Evolutionary conservation across 768 basidiomycete species (phyloP).

Genomic region (Russula emetica): DNA sequence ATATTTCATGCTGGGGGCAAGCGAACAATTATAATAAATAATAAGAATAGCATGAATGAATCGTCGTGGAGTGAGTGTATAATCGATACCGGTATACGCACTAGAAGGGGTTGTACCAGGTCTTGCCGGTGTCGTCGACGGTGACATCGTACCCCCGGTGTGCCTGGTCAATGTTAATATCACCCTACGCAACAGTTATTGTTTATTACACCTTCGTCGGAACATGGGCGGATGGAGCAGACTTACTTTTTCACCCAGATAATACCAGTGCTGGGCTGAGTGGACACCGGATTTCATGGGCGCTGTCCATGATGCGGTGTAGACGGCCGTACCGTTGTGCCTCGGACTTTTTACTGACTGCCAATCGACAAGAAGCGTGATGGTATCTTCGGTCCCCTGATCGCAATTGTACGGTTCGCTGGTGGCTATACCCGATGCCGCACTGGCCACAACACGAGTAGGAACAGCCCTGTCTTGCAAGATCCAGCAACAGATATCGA

Average conservation of each 20-base stretch:
- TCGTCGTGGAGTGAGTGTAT: background rate
- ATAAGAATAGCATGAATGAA: background rate
- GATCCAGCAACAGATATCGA: constrained; percentile 86
- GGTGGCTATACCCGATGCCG: constrained; percentile 87
- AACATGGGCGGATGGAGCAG: background rate
- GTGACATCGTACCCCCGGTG: constrained; percentile 92
- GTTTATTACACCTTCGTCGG: background rate
- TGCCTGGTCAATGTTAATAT: constrained; percentile 89
- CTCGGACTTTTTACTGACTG: constrained; percentile 68
- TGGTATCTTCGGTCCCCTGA: constrained; percentile 87
- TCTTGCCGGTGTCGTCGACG: constrained; percentile 77
- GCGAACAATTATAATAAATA: background rate
- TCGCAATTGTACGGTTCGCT: constrained; percentile 85
- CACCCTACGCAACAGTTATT: constrained; percentile 52
- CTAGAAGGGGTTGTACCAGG: constrained; percentile 91
- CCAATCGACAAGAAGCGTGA: constrained; percentile 94
- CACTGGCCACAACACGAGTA: constrained; percentile 85
- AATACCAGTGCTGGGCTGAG: constrained; percentile 90
- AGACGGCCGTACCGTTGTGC: constrained; percentile 83
- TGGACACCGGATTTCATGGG: constrained; percentile 87
- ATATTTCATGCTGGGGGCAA: constrained; percentile 81
- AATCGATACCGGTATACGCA: constrained; percentile 39
- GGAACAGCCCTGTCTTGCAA: constrained; percentile 70
- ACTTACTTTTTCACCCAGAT: constrained; percentile 83
- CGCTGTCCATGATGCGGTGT: constrained; percentile 93